These are phyloP conservation scores for Euphorbia celastroides DNA, from an alignment of 441 rosid genomes.

Conservation along the genomic window DNA sequence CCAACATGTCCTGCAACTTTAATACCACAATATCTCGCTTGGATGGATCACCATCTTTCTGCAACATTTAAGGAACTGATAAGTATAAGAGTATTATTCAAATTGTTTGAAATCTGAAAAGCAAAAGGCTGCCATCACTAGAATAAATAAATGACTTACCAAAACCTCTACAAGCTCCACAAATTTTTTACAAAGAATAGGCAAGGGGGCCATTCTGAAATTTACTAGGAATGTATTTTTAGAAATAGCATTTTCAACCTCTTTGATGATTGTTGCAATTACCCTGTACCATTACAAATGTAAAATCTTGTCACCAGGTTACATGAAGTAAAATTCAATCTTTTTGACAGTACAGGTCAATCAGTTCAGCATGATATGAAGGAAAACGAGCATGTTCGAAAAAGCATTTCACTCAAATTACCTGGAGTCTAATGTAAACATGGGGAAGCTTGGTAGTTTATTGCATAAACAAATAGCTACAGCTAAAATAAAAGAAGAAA, in stretches of 20 bases:
- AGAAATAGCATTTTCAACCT: constrained; percentile 79
- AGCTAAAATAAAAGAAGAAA: neutral
- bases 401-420: neutral
- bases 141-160: constrained; percentile 46
- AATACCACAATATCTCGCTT: constrained; percentile 73
- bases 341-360: neutral
- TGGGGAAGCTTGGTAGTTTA: neutral
- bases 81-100: neutral
- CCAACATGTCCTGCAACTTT: constrained; percentile 93
- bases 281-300: constrained; percentile 53
- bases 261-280: constrained; percentile 79
- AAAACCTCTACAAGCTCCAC: constrained; percentile 85
- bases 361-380: neutral
- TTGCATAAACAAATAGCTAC: constrained; percentile 1
- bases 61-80: constrained; percentile 29
- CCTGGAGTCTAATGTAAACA: neutral
- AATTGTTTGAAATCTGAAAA: constrained; percentile 1
- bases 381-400: neutral
- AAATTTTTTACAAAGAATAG: constrained; percentile 69
- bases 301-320: constrained; percentile 14
- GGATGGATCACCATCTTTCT: constrained; percentile 88
- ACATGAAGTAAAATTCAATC: constrained; percentile 3
- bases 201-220: constrained; percentile 83
- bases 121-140: constrained; percentile 16
- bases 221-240: constrained; percentile 78